phyloP scores from a whole-genome alignment of 768 basidiomycete genomes.

The Panaeolus cyanescens region DNA sequence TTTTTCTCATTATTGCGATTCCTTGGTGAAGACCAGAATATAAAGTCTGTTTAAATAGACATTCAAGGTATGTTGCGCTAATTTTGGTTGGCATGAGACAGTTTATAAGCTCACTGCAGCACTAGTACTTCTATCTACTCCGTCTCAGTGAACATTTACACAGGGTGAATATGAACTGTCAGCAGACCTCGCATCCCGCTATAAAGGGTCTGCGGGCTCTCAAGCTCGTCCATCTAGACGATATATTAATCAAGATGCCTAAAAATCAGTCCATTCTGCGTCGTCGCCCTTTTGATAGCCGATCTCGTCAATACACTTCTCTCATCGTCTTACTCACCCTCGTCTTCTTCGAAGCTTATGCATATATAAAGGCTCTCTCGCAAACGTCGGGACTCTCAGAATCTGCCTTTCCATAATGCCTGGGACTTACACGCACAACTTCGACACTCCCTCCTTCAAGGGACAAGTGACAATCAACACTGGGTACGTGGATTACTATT shows the following conservation, averaged over 20 bases:
- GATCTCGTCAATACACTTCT: not conserved
- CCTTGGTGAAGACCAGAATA: too few relatives aligned
- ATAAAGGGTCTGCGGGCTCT: not conserved
- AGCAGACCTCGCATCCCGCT: not conserved
- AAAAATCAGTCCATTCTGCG: not conserved
- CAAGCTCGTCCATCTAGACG: not conserved
- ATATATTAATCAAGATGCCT: too few relatives aligned
- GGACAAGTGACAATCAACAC: conserved; percentile 55
- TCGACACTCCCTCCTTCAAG: conserved; percentile 56
- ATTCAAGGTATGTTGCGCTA: too few relatives aligned
- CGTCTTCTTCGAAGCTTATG: not conserved
- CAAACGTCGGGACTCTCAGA: not conserved
- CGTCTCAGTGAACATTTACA: not conserved
- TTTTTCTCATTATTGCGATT: too few relatives aligned
- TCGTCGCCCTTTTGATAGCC: not conserved
- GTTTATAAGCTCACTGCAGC: too few relatives aligned
- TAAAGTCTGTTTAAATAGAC: too few relatives aligned
- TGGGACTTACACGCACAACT: conserved; percentile 45
- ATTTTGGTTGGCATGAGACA: too few relatives aligned
- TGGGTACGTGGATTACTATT: conserved; percentile 35
- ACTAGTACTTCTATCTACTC: too few relatives aligned
- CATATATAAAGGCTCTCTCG: too few relatives aligned
- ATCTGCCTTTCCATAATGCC: conserved; percentile 24
- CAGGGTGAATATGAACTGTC: not conserved
- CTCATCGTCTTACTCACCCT: not conserved